Base-by-base conservation (phyloP, 1,284 basidiomycete genomes). In the Lentinula novae-zelandiae region DNA sequence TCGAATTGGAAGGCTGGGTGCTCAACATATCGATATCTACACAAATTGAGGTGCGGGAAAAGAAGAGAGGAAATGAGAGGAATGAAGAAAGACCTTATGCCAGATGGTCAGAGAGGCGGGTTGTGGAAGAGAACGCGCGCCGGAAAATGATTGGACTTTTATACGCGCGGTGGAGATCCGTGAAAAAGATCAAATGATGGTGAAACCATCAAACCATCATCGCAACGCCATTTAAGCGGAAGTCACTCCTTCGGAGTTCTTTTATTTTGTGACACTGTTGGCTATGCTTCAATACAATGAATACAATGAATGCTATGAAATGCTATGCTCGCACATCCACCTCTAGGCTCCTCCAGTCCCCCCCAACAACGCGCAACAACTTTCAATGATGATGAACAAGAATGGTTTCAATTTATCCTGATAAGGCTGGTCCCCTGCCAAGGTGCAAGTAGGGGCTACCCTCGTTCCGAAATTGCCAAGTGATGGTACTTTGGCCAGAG, bases 401-500 rank as follows among this genome's bases (percentile, higher is more conserved):
- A 42, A 7, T 42, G 4, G 40, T 5, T 17, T 15, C 40, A 15
- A 7, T 13, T 2, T 39, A 13, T 39, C 13, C 13, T 13, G 13
- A 6, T 39, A 13, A 39, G 38, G 38, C 38, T 12, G 13, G 27
- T 27, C 27, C 27, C 27, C 27, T 27, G 27, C 3, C 3, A 27
- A 27, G 27, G 27, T 27, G 27, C 27, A 27, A 3, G 3, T 27
- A 27, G 27, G 17, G 33, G 8, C 49, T 50, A 50, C 15, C 49
- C 49, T 50, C 49, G 49, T n/a, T 50, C 49, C 20, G 79, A 75
- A 42, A 87, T 85, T 44, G 75, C 71, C 65, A 74, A 72, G 1
- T 78, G 78, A 67, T 86, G 86, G 68, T 83, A 81, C 56, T 71
- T 76, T 63, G 80, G 76, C 85, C 89, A 89, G 62, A 92, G 68